Base-by-base conservation (phyloP, 176 grass and related monocot species). In the Thalia dealbata region DNA sequence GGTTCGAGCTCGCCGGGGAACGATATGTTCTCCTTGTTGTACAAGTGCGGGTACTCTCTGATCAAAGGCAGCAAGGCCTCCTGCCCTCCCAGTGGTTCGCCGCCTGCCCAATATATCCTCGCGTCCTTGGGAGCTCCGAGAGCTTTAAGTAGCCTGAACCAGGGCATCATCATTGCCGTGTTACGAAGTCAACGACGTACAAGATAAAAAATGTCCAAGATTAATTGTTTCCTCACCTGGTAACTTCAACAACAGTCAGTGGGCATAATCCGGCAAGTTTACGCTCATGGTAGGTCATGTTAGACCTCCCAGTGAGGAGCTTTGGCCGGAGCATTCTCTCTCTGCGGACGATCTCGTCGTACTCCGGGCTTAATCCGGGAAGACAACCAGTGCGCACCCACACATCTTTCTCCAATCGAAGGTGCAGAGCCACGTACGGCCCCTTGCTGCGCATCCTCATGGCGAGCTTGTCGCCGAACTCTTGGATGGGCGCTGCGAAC, bases 401-500 rank as follows among this genome's bases (percentile, higher is more conserved):
- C 19, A 75, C 73, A 14, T 75, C 73, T 55, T 75, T 75, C 73
- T 75, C 73, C 30, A 75, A 28, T 27, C 73, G 56, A 3, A 75
- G 58, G 58, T 63, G 73, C 13, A 75, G 54, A 2, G 55, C 56
- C 6, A 62, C 16, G 55, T 46, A 75, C 2, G 73, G 55, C 32
- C 73, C 73, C 0, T 59, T 38, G 35, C 32, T 59, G 23, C 73
- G 18, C 73, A 75, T 75, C 32, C 73, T 60, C 55, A 25, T 43
- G 6, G 73, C 73, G 12, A 75, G 41, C 58, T 75, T 63, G 21
- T 44, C 15, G 12, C 73, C 73, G 4, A 75, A 35, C 58, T 75
- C 56, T 32, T 43, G 73, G 32, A 75, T 75, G 16, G 73, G 56
- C n/a, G 73, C 56, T n/a, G 73, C n/a, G 23, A 75, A 75, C 12